Conservation (phyloP, 192 early-diverging fungal species). For the Chytriomyces sp. region DNA sequence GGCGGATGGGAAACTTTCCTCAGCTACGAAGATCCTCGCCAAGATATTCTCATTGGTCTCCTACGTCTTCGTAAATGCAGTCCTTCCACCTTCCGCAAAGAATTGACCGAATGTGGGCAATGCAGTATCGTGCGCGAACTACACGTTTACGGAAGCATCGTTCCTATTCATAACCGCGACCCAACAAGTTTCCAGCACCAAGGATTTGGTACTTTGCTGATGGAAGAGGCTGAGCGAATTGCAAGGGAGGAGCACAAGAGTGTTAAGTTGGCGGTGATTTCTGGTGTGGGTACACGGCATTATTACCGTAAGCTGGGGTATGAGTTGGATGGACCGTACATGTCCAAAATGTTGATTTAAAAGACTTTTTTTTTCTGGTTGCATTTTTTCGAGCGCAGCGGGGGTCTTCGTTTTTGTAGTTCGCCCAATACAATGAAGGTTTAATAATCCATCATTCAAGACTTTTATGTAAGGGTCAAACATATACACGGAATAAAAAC, state of each 20-base stretch:
- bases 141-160: slow-evolving; percentile 97
- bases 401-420: neutral
- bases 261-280: slow-evolving; percentile 93
- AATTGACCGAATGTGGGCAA: slow-evolving; percentile 74
- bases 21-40: slow-evolving; percentile 95
- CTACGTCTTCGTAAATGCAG: slow-evolving; percentile 94
- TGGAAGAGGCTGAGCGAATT: slow-evolving; percentile 99
- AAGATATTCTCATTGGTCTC: slow-evolving; percentile 96
- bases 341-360: slow-evolving; percentile 73
- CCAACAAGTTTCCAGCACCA: slow-evolving; percentile 99
- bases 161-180: slow-evolving; percentile 94
- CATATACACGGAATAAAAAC: neutral
- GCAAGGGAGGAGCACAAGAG: slow-evolving; percentile 96
- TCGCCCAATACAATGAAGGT: no score
- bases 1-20: slow-evolving; percentile 99
- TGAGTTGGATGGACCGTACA: slow-evolving; percentile 88
- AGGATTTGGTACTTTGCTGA: slow-evolving; percentile 96
- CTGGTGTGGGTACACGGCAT: slow-evolving; percentile 95
- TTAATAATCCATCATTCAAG: no score
- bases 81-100: slow-evolving; percentile 85
- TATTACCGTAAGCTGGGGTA: slow-evolving; percentile 98
- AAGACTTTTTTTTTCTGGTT: neutral
- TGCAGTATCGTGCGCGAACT: slow-evolving; percentile 95
- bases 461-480: no score
- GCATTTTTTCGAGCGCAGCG: neutral